These are phyloP conservation scores for Samsoniella hepiali DNA, from an alignment of 2,329 filamentous ascomycete species.

Conservation along the genomic window DNA sequence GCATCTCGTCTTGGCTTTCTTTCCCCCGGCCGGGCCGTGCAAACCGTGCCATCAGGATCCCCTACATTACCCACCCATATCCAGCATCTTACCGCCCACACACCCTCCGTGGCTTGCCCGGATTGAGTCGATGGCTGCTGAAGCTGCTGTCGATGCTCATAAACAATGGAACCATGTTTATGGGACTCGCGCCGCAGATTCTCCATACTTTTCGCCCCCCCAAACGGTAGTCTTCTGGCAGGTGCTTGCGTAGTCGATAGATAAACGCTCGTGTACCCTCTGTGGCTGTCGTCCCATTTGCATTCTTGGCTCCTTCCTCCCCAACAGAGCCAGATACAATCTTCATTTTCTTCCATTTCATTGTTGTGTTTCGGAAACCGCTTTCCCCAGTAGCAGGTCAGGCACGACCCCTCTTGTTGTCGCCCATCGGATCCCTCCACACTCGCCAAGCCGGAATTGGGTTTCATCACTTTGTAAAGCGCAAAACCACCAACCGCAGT, in stretches of 20 bases:
- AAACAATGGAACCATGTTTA: not conserved
- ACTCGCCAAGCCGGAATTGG: not conserved
- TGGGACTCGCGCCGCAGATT: not conserved
- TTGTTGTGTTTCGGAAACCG: not conserved
- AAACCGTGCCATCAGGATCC: not conserved
- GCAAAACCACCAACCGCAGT: not conserved
- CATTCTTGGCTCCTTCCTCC: not conserved
- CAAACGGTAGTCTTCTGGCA: not conserved
- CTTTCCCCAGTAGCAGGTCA: not conserved
- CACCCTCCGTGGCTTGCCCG: conserved; percentile 1
- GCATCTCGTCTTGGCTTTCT: not conserved
- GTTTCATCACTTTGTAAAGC: not conserved
- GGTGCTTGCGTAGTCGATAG: not conserved
- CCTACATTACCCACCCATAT: not conserved
- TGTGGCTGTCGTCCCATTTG: not conserved
- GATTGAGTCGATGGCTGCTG: not conserved
- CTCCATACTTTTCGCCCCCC: not conserved
- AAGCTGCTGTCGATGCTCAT: not conserved
- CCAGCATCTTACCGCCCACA: not conserved
- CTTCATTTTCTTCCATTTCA: not conserved
- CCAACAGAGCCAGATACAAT: not conserved
- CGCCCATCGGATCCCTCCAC: not conserved
- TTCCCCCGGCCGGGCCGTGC: not conserved
- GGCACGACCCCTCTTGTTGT: not conserved
- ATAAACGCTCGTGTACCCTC: not conserved